Conservation (phyloP, 495 filamentous ascomycete genomes). For the Neurospora tetraspora region DNA sequence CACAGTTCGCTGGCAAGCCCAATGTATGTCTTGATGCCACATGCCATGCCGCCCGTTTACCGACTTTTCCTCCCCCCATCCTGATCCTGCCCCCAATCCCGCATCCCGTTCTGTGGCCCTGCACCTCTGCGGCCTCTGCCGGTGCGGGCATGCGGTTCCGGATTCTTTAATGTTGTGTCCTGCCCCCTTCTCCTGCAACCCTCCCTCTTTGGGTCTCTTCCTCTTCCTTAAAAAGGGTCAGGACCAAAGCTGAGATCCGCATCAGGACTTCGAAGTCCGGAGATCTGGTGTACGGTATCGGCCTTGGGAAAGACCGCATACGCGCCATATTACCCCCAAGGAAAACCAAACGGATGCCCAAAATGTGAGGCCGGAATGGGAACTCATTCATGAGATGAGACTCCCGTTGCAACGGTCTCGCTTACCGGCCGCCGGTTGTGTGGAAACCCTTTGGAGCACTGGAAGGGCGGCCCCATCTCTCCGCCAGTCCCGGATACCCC, state of each 20-base stretch:
- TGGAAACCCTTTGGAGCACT: neutral
- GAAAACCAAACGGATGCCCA: neutral
- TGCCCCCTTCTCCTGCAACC: neutral
- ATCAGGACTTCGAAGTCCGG: neutral
- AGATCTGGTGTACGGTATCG: neutral
- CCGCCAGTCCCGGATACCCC: neutral
- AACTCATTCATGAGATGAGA: neutral
- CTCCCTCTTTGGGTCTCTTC: neutral
- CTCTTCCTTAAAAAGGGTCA: neutral
- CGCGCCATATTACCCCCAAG: neutral
- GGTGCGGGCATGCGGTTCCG: neutral
- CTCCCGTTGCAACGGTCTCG: neutral
- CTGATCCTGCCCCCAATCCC: neutral
- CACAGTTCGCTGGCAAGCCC: conserved; percentile 2
- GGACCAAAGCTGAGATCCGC: neutral
- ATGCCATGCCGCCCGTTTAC: neutral
- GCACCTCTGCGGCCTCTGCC: neutral
- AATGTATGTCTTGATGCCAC: conserved; percentile 1
- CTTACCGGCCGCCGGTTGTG: neutral
- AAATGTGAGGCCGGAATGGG: neutral
- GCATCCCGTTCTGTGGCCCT: neutral
- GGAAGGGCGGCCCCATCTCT: neutral
- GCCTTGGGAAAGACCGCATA: neutral
- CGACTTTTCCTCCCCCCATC: neutral
- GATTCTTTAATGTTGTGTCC: neutral